Percentiles rank a stretch among this genome's conserved stretches.
Evolutionary conservation across 805 yeast species (phyloP).

Genomic region (Yarrowia osloensis): DNA sequence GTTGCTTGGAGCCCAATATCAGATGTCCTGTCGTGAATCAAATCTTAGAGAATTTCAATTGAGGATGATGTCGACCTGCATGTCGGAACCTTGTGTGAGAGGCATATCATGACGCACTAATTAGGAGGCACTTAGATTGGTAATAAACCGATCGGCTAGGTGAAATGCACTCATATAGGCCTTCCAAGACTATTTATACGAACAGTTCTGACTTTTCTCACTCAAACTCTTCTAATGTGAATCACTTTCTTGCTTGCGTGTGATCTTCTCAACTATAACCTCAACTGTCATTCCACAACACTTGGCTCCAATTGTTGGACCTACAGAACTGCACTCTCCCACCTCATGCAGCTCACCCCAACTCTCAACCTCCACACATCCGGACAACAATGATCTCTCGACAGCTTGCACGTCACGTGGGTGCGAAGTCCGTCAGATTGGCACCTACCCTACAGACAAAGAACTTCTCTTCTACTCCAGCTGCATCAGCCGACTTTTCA

Average conservation of each 20-base stretch:
- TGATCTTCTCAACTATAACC: no score
- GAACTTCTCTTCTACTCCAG: background rate
- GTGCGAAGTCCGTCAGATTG: background rate
- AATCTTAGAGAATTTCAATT: background rate
- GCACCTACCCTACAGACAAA: background rate
- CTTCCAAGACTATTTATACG: no score
- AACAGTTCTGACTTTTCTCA: no score
- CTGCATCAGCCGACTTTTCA: slow-evolving; percentile 52
- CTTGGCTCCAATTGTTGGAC: no score
- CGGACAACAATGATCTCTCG: background rate
- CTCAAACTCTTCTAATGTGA: no score
- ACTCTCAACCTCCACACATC: background rate
- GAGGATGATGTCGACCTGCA: background rate
- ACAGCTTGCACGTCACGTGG: background rate
- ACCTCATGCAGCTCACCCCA: background rate
- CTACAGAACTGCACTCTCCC: background rate
- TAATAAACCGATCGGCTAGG: no score
- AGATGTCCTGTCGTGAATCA: background rate
- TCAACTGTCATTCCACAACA: background rate
- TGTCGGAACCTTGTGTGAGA: background rate
- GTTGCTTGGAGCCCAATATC: background rate
- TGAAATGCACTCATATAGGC: no score
- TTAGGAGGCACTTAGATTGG: no score
- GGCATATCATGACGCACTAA: no score
- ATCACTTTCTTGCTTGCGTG: no score